Percentiles rank a stretch among this genome's conserved stretches.
Evolutionary conservation across 345 rosid genomes (phyloP).

Genomic region (Salix caprea): DNA sequence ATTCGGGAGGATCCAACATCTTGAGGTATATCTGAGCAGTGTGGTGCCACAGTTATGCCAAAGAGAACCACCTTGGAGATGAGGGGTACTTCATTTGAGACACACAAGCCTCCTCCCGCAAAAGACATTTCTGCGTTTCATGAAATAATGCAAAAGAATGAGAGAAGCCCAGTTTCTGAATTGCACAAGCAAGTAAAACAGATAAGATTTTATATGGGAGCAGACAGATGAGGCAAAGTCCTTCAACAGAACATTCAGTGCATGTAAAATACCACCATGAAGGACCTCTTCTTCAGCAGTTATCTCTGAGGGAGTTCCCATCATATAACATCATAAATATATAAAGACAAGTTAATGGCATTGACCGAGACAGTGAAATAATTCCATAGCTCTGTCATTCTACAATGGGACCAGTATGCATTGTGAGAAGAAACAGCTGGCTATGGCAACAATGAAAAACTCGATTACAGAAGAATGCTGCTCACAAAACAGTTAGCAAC

Average conservation of each 20-base stretch:
- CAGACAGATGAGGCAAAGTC: no score
- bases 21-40: no score
- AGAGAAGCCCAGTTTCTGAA: neutral
- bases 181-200: neutral
- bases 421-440: neutral
- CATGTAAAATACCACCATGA: no score
- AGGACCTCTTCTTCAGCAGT: neutral
- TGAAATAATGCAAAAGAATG: neutral
- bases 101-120: slow-evolving; percentile 30
- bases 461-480: neutral
- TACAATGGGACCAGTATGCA: neutral
- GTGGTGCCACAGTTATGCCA: neutral
- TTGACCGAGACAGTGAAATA: neutral
- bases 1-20: neutral
- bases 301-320: neutral
- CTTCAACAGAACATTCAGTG: neutral
- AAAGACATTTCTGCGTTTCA: slow-evolving; percentile 24
- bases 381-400: neutral
- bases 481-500: neutral
- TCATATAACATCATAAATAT: neutral
- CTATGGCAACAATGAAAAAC: neutral
- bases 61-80: neutral
- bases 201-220: neutral
- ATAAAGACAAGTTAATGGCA: neutral
- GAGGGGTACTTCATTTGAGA: slow-evolving; percentile 13